These are phyloP conservation scores for Pyricularia sp. DNA, from an alignment of 2,329 filamentous ascomycete species.

Conservation along the genomic window DNA sequence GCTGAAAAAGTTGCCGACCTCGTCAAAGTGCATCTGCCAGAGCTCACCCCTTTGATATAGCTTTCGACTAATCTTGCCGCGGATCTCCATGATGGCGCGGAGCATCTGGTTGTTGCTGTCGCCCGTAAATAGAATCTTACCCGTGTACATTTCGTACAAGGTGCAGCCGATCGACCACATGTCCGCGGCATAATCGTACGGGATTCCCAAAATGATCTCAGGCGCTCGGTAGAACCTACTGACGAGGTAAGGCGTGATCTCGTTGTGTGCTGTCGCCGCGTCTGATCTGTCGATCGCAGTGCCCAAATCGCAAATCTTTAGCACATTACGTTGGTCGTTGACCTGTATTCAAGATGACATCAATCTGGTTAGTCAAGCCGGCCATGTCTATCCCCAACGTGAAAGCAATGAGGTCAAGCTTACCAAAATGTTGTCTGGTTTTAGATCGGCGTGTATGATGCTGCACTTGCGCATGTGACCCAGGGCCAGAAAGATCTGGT, in stretches of 20 bases:
- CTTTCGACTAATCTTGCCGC: slow-evolving; percentile 85
- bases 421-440: slow-evolving; percentile 93
- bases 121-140: slow-evolving; percentile 93
- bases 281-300: slow-evolving; percentile 91
- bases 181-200: slow-evolving; percentile 88
- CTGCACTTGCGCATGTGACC: slow-evolving; percentile 84
- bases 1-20: slow-evolving; percentile 73
- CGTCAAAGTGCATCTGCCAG: slow-evolving; percentile 72
- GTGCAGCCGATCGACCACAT: slow-evolving; percentile 98
- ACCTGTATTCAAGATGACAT: slow-evolving; percentile 32
- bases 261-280: slow-evolving; percentile 58
- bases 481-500: slow-evolving; percentile 88
- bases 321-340: slow-evolving; percentile 69
- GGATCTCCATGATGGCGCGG: slow-evolving; percentile 88
- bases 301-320: slow-evolving; percentile 94
- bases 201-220: slow-evolving; percentile 94
- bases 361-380: slow-evolving; percentile 16
- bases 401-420: slow-evolving; percentile 13
- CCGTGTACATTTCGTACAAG: slow-evolving; percentile 92
- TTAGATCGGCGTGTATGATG: slow-evolving; percentile 91
- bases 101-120: slow-evolving; percentile 98
- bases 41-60: slow-evolving; percentile 76
- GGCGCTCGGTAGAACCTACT: slow-evolving; percentile 96
- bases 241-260: slow-evolving; percentile 89
- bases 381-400: not conserved